phyloP scores from a whole-genome alignment of 208 protist species.

The Trypanosomatidae sp. region DNA sequence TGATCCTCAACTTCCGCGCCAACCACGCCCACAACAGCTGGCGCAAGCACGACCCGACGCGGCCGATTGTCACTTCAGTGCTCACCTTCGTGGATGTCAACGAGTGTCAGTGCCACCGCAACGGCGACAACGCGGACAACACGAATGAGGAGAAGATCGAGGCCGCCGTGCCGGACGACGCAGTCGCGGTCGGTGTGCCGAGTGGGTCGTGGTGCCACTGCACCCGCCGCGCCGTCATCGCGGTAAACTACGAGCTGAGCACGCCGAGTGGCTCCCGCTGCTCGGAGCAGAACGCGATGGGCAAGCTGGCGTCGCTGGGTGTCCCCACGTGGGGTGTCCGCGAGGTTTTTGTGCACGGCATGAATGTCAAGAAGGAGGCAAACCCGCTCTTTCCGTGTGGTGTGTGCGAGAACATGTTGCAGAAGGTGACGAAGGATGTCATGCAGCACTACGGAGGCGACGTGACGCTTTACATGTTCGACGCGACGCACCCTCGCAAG shows the following conservation, averaged over 20 bases:
- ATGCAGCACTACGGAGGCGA: conserved; percentile 60
- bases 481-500: conserved; percentile 72
- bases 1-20: conserved; percentile 47
- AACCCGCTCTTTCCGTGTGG: conserved; percentile 92
- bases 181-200: conserved; percentile 33
- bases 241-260: conserved; percentile 91
- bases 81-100: conserved; percentile 84
- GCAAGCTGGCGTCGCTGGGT: conserved; percentile 74
- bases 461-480: conserved; percentile 90
- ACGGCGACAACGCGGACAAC: conserved; percentile 22
- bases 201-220: conserved; percentile 77
- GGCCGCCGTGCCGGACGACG: conserved; percentile 2
- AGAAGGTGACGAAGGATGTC: conserved; percentile 83
- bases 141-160: conserved; percentile 16
- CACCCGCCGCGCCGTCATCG: conserved; percentile 55
- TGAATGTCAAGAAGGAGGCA: conserved; percentile 56
- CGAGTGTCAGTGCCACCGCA: conserved; percentile 50
- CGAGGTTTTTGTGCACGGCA: conserved; percentile 86
- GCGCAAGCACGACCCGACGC: conserved; percentile 81
- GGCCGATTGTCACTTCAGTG: conserved; percentile 82
- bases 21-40: conserved; percentile 78
- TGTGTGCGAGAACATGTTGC: conserved; percentile 91
- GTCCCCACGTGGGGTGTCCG: conserved; percentile 77
- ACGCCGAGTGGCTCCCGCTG: conserved; percentile 89
- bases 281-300: conserved; percentile 91